Conservation (phyloP, 495 filamentous ascomycete species). For the Penicillium manginii region DNA sequence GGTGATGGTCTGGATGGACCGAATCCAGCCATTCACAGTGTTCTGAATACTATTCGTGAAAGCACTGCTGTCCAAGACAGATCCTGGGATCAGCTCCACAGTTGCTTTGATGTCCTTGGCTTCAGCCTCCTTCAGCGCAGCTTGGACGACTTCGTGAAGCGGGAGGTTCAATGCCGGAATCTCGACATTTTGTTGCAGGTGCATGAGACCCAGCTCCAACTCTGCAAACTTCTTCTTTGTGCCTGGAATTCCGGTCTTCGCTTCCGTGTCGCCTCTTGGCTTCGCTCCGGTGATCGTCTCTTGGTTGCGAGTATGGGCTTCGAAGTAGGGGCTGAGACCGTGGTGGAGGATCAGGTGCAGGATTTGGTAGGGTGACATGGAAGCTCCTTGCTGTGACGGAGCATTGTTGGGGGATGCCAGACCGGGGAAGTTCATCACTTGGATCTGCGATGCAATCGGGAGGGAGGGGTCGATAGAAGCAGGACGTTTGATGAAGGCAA, state of each 20-base stretch:
- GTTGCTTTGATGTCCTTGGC: slow-evolving; percentile 65
- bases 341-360: slow-evolving; percentile 86
- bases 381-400: slow-evolving; percentile 65
- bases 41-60: slow-evolving; percentile 94
- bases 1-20: slow-evolving; percentile 96
- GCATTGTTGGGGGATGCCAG: slow-evolving; percentile 64
- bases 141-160: slow-evolving; percentile 84
- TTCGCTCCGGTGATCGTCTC: slow-evolving; percentile 66
- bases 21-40: slow-evolving; percentile 95
- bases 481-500: slow-evolving; percentile 88
- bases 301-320: slow-evolving; percentile 87
- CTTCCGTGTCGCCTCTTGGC: slow-evolving; percentile 77
- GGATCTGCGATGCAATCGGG: slow-evolving; percentile 82
- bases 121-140: slow-evolving; percentile 75
- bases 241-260: slow-evolving; percentile 92
- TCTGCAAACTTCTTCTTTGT: slow-evolving; percentile 96
- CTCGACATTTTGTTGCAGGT: slow-evolving; percentile 96
- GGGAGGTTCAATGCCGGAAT: slow-evolving; percentile 88
- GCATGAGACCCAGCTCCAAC: slow-evolving; percentile 82
- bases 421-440: slow-evolving; percentile 89
- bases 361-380: slow-evolving; percentile 85
- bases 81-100: slow-evolving; percentile 73
- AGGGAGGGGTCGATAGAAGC: slow-evolving; percentile 79
- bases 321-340: slow-evolving; percentile 90
- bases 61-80: slow-evolving; percentile 76